These are phyloP conservation scores for Suhomyces faveliae DNA, from an alignment of 805 yeast species.

Conservation along the genomic window DNA sequence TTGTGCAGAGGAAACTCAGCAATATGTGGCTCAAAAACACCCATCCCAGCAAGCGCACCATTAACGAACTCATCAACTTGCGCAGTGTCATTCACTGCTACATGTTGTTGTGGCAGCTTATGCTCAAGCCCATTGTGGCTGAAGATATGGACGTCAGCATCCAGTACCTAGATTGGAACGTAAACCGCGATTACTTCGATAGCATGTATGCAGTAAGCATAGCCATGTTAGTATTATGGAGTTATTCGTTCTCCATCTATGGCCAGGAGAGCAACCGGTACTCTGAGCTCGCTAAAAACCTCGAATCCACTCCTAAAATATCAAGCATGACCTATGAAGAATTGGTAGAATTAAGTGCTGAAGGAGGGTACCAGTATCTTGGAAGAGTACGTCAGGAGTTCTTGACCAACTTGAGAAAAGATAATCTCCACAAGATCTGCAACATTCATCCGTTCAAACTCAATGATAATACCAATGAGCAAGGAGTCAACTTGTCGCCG, in stretches of 20 bases:
- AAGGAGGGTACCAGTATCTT: slow-evolving; percentile 39
- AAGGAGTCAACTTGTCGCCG: slow-evolving; percentile 15
- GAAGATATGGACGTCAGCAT: slow-evolving; percentile 12
- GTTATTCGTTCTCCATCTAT: slow-evolving; percentile 32
- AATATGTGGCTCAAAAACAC: slow-evolving; percentile 44
- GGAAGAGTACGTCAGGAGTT: slow-evolving; percentile 36
- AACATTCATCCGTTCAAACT: slow-evolving; percentile 23
- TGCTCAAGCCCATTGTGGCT: slow-evolving; percentile 29
- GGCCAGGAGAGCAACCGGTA: slow-evolving; percentile 32
- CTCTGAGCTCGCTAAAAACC: slow-evolving; percentile 13
- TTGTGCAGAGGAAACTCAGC: slow-evolving; percentile 33
- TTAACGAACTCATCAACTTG: slow-evolving; percentile 30
- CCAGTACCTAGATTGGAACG: slow-evolving; percentile 28
- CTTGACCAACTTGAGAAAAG: slow-evolving; percentile 22
- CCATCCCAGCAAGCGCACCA: slow-evolving; percentile 20
- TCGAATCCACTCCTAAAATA: slow-evolving; percentile 1
- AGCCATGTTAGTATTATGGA: slow-evolving; percentile 41
- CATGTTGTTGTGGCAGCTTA: slow-evolving; percentile 38
- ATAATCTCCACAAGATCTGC: slow-evolving; percentile 21
- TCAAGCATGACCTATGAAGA: slow-evolving; percentile 18
- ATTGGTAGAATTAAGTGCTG: slow-evolving; percentile 29
- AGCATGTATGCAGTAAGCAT: slow-evolving; percentile 36
- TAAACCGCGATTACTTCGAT: slow-evolving; percentile 37
- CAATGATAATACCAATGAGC: slow-evolving; percentile 6
- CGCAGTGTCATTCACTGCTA: slow-evolving; percentile 40